Evolutionary conservation across 2,329 filamentous ascomycete genomes (phyloP), one percentile per base, ranked within the genome.

Genomic region (Arthroderma sp.): DNA sequence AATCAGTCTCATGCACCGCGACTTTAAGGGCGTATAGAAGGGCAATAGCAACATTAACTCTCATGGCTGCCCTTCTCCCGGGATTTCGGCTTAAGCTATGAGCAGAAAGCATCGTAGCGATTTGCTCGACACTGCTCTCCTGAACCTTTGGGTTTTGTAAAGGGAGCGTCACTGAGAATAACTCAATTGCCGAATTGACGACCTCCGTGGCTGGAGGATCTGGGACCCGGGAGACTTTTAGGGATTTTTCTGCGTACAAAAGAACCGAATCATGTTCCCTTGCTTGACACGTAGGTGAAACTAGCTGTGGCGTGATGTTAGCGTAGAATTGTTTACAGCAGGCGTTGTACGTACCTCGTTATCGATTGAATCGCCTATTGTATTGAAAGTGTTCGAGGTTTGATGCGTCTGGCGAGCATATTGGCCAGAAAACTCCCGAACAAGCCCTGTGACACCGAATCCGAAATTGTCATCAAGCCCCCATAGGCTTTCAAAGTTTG

Each of bases 381-480:
- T 77, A 22, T 3, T 22, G 15, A 22, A 22, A 22, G 15, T 22
- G 15, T 22, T 22, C 15, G 15, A 22, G 15, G 15, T 22, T 22
- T 22, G 15, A 22, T 22, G 15, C 15, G 15, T 22, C 15, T 53
- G 2, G 61, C 63, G 42, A 57, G 62, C 60, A 61, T 64, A 8
- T 58, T 49, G 5, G 60, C 3, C 80, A 79, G 46, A 88, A 58
- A 91, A 87, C 0, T 86, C 85, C 22, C 77, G 74, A 1, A 94
- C 80, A 22, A 96, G 69, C 1, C 88, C 85, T 6, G 85, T 94
- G 10, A 98, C 81, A 2, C 93, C 91, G 61, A 94, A 96, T 1
- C 88, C 89, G 54, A 81, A 88, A 57, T 96, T 96, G 61, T 98
- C 91, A 6, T 81, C 83, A 5, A 94, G 77, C 50, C 96, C 89